Conservation (phyloP, 1,139 yeast genomes). For the Lodderomyces theae region DNA sequence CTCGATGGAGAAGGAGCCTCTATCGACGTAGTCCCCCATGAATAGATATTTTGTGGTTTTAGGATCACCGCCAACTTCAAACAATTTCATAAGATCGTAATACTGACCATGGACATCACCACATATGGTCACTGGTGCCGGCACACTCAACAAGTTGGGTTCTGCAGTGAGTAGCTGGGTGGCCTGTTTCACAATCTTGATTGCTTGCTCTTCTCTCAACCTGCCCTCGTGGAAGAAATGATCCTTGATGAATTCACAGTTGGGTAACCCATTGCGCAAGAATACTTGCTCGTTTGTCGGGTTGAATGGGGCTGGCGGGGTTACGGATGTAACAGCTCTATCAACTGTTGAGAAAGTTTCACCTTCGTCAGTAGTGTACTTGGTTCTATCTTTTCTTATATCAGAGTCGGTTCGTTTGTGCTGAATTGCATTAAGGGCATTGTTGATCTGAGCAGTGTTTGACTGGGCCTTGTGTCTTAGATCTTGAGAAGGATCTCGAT, state of each 20-base stretch:
- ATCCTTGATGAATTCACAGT: conserved; percentile 64
- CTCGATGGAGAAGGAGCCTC: conserved; percentile 92
- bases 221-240: conserved; percentile 85
- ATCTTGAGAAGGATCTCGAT: conserved; percentile 5
- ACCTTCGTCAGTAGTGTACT: conserved; percentile 71
- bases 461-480: conserved; percentile 16
- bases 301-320: conserved; percentile 62
- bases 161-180: conserved; percentile 65
- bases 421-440: conserved; percentile 70
- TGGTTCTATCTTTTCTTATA: conserved; percentile 44
- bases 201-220: conserved; percentile 67
- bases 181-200: conserved; percentile 66
- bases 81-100: conserved; percentile 83
- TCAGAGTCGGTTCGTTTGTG: conserved; percentile 1
- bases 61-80: conserved; percentile 95
- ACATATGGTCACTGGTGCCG: conserved; percentile 94
- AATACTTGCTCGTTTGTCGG: conserved; percentile 75
- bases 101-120: conserved; percentile 97
- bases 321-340: conserved; percentile 62
- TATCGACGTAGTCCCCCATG: conserved; percentile 93
- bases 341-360: conserved; percentile 60
- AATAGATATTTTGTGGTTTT: conserved; percentile 72
- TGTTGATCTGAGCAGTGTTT: conserved; percentile 62
- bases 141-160: conserved; percentile 76
- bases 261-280: conserved; percentile 62